Evolutionary conservation across 805 yeast genomes (phyloP), one percentile per base, ranked within the genome.

Genomic region (Ogataea populi-albae): DNA sequence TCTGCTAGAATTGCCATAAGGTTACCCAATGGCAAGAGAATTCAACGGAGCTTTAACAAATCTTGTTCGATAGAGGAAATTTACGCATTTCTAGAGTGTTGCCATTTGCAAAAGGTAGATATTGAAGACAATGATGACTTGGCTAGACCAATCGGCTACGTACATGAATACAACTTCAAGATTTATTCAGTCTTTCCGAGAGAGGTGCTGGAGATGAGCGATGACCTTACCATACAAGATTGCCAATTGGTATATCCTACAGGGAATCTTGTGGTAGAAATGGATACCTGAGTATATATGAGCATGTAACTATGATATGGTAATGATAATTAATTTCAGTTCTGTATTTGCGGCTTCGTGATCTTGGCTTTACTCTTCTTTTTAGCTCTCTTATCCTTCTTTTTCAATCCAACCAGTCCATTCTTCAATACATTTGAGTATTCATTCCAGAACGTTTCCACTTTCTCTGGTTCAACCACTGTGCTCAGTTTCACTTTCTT

Each of bases 361-460:
- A 32, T 40, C 33, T 45, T 48, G 5, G 41, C 33, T 12, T 68
- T 71, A 55, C 72, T 69, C 65, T 76, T 79, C 65, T 72, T 74
- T 34, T 31, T 31, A 6, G 24, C 6, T 69, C 78, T 79, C 69
- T 86, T 86, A 41, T 84, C 86, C 66, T 86, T 87, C 73, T 82
- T 86, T 55, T 78, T 74, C 58, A 89, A 69, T 1, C 95, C 96
- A 3, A 65, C 65, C 59, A 85, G 77, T 4, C 93, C 89, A 16
- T 68, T 55, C 55, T 86, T 88, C 37, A 88, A 68, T 0, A 74
- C 74, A 27, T 76, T 77, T 1, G 86, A 63, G 61, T 88, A 89
- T 17, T 77, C 79, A 27, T 60, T 57, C 96, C 96, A 89, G 57
- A 89, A 89, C 40, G 65, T 57, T 44, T 80, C 86, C 46, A 89